Evolutionary conservation across 257 asterid genomes (phyloP), one percentile per base, ranked within the genome.

Genomic region (Solanum pennellii): DNA sequence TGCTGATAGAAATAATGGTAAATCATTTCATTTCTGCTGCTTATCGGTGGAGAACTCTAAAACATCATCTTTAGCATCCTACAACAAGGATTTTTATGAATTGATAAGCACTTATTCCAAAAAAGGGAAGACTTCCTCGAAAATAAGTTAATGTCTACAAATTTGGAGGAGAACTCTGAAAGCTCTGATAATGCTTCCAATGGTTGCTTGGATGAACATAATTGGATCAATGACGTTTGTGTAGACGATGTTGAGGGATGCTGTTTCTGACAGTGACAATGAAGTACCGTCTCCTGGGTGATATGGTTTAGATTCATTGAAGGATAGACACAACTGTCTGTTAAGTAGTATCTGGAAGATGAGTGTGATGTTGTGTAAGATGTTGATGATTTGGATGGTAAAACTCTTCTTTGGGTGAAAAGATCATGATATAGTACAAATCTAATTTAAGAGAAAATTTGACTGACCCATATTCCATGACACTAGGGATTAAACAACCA

Each of bases 21-120:
- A 47, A 47, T 29, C 44, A 80, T 18, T 47, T 80, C 68, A 29
- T 33, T 25, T 44, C 85, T 62, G n/a, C 15, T 42, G 7, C 89
- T 88, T 92, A 87, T 94, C 93, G 95, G 97, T 94, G 86, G 91
- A 92, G 88, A 93, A 94, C 89, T 93, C 94, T 90, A 92, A 89
- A 87, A 95, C 97, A 80, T 89, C 94, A 87, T 92, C 94, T 82
- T 33, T 82, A 47, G 88, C 92, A 82, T 93, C 95, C 83, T 95
- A 94, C 85, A 92, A 90, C 88, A 92, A 86, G 88, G 96, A 94
- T 90, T 92, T 95, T 72, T 82, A 86, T 75, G 94, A 84, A 84
- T 47, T 92, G 86, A 88, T 95, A 84, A 84, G 69, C 29, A 82
- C 85, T 66, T 94, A 93, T 87, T 87, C 93, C 75, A 89, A 86